Percentiles rank a stretch among this genome's conserved stretches.
Conservation (phyloP, 352 stramenopile species). For the Globisporangium nagaii region DNA sequence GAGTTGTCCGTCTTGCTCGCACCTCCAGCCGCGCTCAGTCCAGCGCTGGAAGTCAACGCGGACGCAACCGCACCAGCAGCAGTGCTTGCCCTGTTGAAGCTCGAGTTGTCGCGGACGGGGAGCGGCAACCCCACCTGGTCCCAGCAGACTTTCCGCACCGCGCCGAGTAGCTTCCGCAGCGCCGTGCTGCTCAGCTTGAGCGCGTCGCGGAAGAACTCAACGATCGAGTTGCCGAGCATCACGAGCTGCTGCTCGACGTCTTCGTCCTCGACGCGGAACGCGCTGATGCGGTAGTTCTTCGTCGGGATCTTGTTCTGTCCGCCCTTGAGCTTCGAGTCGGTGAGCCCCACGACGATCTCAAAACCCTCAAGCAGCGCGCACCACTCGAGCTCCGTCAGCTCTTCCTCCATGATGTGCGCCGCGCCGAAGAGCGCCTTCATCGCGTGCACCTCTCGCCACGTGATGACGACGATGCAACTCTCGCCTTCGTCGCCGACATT, state of each 20-base stretch:
- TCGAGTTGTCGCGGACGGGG: slow-evolving; percentile 8
- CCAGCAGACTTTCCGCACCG: slow-evolving; percentile 64
- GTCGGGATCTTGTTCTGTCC: slow-evolving; percentile 72
- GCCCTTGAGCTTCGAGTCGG: slow-evolving; percentile 60
- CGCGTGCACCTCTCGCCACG: slow-evolving; percentile 81
- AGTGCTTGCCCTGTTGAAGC: background rate
- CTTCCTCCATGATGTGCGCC: slow-evolving; percentile 83
- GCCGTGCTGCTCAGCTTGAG: slow-evolving; percentile 60
- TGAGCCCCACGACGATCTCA: slow-evolving; percentile 76
- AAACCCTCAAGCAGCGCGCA: slow-evolving; percentile 71
- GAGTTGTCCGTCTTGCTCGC: background rate
- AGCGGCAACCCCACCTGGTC: slow-evolving; percentile 58
- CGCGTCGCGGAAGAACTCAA: slow-evolving; percentile 76
- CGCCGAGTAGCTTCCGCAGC: slow-evolving; percentile 48
- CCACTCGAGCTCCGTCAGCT: slow-evolving; percentile 73
- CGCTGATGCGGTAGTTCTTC: slow-evolving; percentile 66
- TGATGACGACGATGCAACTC: slow-evolving; percentile 58
- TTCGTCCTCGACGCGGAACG: slow-evolving; percentile 77
- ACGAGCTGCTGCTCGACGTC: slow-evolving; percentile 83
- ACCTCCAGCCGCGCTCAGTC: background rate
- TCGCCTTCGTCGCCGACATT: slow-evolving; percentile 44
- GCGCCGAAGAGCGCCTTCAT: slow-evolving; percentile 85
- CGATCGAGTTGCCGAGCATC: slow-evolving; percentile 83
- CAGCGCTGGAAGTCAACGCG: background rate
- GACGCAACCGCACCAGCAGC: background rate